Base-by-base conservation (phyloP, 1,139 yeast species). In the Magnusiomyces fungicola region DNA sequence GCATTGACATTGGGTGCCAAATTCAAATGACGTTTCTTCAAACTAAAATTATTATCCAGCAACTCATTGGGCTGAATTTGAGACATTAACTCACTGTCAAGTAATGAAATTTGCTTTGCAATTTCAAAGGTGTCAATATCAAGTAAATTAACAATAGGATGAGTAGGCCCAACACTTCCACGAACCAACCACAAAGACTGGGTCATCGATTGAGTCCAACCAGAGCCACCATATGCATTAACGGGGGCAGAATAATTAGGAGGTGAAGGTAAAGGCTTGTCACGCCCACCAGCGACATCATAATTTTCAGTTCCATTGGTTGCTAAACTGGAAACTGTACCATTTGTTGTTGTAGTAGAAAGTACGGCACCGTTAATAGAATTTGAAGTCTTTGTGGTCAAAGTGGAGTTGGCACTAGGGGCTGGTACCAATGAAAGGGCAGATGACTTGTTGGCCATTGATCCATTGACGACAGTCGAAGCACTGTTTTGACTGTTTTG, bases 51-150 rank as follows among this genome's bases (percentile, higher is more conserved):
- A 56, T 80, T 84, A 61, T 85, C 83, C 52, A 87, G 68, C 48
- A 89, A 69, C 64, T 90, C 97, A 36, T 76, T 81, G 0, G 90
- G 80, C 57, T 75, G 75, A 52, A 89, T 78, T 2, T 77, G 66
- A 56, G 86, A 72, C 64, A 84, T 87, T 44, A 89, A 75, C 45
- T 74, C 76, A 6, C 86, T 80, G 66, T 90, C 96, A 58, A 90
- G 78, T 36, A 86, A 68, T 0, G 96, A 86, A 53, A 90, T 70
- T 62, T 89, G 97, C 60, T 83, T 83, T 2, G 97, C 96, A 44
- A 87, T 69, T 59, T 88, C 96, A 54, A 81, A 70, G 0, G 95
- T 83, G 61, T 86, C 88, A 58, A 83, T 76, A 55, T 85, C 92
- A 24, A 82, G 69, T 63, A 58, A 78, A 75, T 53, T 48, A 36